Evolutionary conservation across 768 basidiomycete genomes (phyloP).

Genomic region (Suillus plorans): DNA sequence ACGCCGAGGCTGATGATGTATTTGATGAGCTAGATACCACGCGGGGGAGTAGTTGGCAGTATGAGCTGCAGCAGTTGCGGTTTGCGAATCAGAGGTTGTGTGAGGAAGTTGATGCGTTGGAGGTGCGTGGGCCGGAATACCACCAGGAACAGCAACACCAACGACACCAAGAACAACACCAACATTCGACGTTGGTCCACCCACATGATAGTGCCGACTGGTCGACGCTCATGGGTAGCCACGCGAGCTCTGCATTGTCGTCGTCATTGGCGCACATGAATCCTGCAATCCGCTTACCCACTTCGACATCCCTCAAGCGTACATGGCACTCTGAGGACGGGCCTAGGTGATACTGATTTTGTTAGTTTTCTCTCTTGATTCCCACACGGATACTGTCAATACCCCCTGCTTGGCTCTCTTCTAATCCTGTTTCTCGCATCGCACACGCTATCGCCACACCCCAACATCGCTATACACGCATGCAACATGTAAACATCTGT

Average conservation of each 20-base stretch:
- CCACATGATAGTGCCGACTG: neutral
- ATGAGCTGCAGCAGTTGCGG: conserved; percentile 83
- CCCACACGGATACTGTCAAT: neutral
- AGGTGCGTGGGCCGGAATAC: conserved; percentile 19
- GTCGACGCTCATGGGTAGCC: neutral
- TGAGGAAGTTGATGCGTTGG: conserved; percentile 54
- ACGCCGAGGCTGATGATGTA: conserved; percentile 39
- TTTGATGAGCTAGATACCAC: conserved; percentile 72
- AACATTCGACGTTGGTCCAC: conserved; percentile 6
- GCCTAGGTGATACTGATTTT: neutral
- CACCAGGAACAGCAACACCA: neutral
- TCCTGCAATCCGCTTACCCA: conserved; percentile 6
- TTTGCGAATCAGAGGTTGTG: conserved; percentile 64
- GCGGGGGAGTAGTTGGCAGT: conserved; percentile 87
- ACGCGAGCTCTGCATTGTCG: conserved; percentile 23
- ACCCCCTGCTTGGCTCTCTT: neutral
- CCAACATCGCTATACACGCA: neutral
- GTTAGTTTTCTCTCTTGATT: conserved; percentile 3
- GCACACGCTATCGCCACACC: neutral
- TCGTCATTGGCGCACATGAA: conserved; percentile 27
- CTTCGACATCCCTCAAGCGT: conserved; percentile 23
- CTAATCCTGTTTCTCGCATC: neutral
- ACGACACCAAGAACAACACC: neutral
- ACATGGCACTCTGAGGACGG: conserved; percentile 26
- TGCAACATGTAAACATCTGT: conserved; percentile 3